phyloP scores from a whole-genome alignment of 352 stramenopile species.

The Globisporangium yorkense region DNA sequence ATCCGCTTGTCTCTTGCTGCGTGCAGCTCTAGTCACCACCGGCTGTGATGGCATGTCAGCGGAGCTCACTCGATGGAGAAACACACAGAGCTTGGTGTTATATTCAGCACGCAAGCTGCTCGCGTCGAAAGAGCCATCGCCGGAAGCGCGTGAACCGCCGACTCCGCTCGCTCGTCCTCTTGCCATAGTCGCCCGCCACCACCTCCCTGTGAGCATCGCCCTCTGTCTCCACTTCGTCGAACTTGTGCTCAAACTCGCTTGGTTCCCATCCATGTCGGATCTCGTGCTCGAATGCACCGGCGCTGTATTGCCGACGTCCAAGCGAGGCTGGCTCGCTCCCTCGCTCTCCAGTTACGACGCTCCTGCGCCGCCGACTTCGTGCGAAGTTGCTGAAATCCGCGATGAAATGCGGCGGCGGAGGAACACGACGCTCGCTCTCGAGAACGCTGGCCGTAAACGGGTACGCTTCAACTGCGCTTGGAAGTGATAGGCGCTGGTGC shows the following conservation, averaged over 20 bases:
- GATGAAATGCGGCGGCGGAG: background rate
- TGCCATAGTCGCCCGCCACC: background rate
- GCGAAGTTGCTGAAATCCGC: constrained; percentile 11
- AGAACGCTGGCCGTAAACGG: background rate
- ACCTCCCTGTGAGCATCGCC: background rate
- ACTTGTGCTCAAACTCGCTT: background rate
- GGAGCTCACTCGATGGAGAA: too few species aligned
- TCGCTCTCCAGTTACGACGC: background rate
- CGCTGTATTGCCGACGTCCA: background rate
- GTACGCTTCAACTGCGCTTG: background rate
- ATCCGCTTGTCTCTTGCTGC: too few species aligned
- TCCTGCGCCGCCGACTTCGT: constrained; percentile 5
- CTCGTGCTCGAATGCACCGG: background rate
- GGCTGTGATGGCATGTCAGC: too few species aligned
- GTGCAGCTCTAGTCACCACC: too few species aligned
- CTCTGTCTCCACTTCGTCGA: background rate
- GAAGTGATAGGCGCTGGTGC: background rate
- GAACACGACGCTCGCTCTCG: background rate
- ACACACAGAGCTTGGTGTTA: too few species aligned
- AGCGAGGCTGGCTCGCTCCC: background rate
- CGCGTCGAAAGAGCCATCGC: constrained; percentile 4
- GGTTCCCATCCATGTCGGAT: background rate
- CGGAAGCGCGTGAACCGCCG: constrained; percentile 4
- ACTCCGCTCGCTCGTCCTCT: background rate
- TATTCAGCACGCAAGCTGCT: background rate